Percentiles rank a stretch among this genome's conserved stretches.
Evolutionary conservation across 2,329 filamentous ascomycete genomes (phyloP).

Genomic region (Cadophora gregata): DNA sequence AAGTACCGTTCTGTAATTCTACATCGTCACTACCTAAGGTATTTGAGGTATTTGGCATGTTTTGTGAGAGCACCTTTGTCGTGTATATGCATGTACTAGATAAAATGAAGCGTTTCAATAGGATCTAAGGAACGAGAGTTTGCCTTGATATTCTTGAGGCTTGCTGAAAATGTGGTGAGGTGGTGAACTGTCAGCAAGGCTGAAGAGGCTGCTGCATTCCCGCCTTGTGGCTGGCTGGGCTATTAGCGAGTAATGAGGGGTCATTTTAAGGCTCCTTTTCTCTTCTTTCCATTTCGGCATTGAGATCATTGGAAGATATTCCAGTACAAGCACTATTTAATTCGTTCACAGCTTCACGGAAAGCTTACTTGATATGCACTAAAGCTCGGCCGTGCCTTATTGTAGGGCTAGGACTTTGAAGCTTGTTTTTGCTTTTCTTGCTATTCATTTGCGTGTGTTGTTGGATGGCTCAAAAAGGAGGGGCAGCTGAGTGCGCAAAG

Average conservation of each 20-base stretch:
- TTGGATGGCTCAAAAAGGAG: neutral
- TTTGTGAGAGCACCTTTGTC: no score
- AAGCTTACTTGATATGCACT: neutral
- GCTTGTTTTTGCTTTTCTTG: constrained; percentile 2
- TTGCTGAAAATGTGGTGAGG: constrained; percentile 7
- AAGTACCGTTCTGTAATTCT: neutral
- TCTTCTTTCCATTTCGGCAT: neutral
- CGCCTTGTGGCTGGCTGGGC: constrained; percentile 7
- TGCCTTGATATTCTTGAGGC: neutral
- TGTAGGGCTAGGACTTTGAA: neutral
- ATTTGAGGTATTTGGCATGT: neutral
- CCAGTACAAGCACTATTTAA: no score
- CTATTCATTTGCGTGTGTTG: neutral
- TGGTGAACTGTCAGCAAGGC: constrained; percentile 2
- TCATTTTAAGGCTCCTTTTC: neutral
- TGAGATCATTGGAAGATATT: neutral
- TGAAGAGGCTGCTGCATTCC: neutral
- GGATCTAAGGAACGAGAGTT: neutral
- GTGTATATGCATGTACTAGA: neutral
- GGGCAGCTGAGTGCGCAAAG: neutral
- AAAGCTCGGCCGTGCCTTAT: neutral
- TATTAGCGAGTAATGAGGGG: neutral
- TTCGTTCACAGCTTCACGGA: neutral
- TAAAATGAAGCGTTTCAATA: neutral
- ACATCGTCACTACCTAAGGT: neutral